Conservation (phyloP, 352 stramenopile genomes). For the Heterotrichella gracilis region DNA sequence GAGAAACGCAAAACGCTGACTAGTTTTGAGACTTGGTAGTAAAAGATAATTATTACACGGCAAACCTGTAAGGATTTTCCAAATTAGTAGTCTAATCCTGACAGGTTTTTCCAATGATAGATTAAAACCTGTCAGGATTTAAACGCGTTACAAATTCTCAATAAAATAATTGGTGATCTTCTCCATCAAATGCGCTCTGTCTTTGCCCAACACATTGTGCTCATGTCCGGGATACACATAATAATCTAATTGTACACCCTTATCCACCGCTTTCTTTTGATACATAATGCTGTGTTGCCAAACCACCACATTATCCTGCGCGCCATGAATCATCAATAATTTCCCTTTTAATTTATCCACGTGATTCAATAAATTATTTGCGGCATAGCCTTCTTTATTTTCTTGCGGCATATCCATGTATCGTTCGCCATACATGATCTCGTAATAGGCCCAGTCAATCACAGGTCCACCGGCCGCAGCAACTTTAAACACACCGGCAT, state of each 20-base stretch:
- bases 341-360: slow-evolving; percentile 7
- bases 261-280: background rate
- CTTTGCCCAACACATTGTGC: slow-evolving; percentile 3
- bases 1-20: no score
- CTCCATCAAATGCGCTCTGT: background rate
- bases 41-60: no score
- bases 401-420: slow-evolving; percentile 2
- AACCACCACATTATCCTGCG: background rate
- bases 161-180: slow-evolving; percentile 1
- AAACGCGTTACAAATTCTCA: background rate
- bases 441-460: background rate
- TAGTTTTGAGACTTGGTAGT: no score
- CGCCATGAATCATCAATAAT: slow-evolving; percentile 4
- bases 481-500: background rate
- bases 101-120: no score
- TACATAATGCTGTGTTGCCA: background rate
- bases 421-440: background rate
- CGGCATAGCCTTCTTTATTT: slow-evolving; percentile 2
- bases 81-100: no score
- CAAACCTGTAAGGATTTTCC: no score
- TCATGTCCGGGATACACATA: background rate
- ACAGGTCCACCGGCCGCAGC: background rate
- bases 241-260: background rate
- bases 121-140: no score
- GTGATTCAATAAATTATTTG: slow-evolving; percentile 6